phyloP scores from a whole-genome alignment of 176 grass and related monocot species.

The sorghum (Sorghum bicolor) region Sorghum_bicolor_NCBIv3 NC_012875.2:1602501-1603000 shows the following conservation, averaged over 20 bases:
- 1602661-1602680: not conserved
- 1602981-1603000: not conserved
- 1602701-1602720: not conserved
- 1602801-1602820: not conserved
- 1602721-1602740: not conserved
- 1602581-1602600: not conserved
- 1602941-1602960: no score
- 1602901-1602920: no score
- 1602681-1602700: not conserved
- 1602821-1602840: not conserved
- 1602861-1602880: no score
- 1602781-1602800: not conserved
- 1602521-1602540: conserved; percentile 1
- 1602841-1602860: no score
- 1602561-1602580: conserved; percentile 19
- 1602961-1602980: no score
- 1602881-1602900: no score
- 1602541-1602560: not conserved
- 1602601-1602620: not conserved
- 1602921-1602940: no score
- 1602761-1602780: not conserved
- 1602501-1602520: not conserved
- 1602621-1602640: not conserved
- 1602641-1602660: not conserved
- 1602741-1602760: not conserved